Evolutionary conservation across 2,329 filamentous ascomycete species (phyloP).

Genomic region (Colletotrichum higginsianum): DNA sequence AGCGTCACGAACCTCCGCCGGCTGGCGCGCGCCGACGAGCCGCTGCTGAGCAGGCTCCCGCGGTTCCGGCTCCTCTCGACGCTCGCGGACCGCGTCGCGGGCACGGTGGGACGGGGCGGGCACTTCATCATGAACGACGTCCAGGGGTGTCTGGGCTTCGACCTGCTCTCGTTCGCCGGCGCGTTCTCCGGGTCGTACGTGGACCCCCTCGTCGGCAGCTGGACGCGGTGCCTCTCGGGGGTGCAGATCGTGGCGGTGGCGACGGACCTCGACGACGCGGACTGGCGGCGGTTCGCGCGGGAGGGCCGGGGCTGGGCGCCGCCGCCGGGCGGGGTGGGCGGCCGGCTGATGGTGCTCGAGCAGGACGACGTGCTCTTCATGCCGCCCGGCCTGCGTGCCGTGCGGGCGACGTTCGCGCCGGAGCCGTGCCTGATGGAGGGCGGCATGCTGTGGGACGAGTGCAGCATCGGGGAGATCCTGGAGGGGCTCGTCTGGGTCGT

Average conservation of each 20-base stretch:
- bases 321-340: not conserved
- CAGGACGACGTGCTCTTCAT: slow-evolving; percentile 12
- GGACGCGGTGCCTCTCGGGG: slow-evolving; percentile 10
- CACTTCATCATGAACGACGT: slow-evolving; percentile 6
- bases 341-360: slow-evolving; percentile 1
- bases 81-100: slow-evolving; percentile 8
- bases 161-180: slow-evolving; percentile 10
- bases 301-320: slow-evolving; percentile 11
- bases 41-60: slow-evolving; percentile 2
- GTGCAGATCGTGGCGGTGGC: not conserved
- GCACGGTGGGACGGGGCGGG: not conserved
- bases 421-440: slow-evolving; percentile 16
- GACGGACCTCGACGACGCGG: slow-evolving; percentile 3
- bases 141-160: not conserved
- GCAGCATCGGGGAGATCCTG: slow-evolving; percentile 3
- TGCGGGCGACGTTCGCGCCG: not conserved
- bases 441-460: slow-evolving; percentile 16
- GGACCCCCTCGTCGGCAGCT: not conserved
- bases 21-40: slow-evolving; percentile 12
- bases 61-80: slow-evolving; percentile 10
- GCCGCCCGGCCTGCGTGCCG: slow-evolving; percentile 6
- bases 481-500: slow-evolving; percentile 2
- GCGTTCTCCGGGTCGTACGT: slow-evolving; percentile 4
- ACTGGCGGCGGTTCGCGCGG: not conserved
- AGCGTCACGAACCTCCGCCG: slow-evolving; percentile 10